phyloP scores from a whole-genome alignment of 1,284 basidiomycete genomes.

The Cystobasidium slooffiae region DNA sequence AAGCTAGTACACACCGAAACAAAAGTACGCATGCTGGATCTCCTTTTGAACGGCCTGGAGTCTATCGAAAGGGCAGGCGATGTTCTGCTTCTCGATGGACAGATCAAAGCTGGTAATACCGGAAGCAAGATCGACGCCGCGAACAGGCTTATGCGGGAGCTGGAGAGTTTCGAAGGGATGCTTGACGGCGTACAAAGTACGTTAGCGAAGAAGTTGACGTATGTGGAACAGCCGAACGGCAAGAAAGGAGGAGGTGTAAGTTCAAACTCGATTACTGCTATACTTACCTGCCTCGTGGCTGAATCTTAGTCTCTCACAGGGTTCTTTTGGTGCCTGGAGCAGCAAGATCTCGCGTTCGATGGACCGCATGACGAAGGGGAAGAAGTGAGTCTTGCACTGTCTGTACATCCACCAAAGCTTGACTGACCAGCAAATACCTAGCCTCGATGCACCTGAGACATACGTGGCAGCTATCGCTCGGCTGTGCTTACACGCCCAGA shows the following conservation, averaged over 20 bases:
- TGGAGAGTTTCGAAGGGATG: constrained; percentile 78
- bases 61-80: constrained; percentile 62
- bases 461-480: constrained; percentile 80
- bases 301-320: constrained; percentile 47
- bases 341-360: constrained; percentile 79
- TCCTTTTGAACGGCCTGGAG: constrained; percentile 74
- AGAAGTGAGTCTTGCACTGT: constrained; percentile 68
- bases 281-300: neutral
- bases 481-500: constrained; percentile 74
- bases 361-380: constrained; percentile 87
- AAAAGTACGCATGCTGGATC: constrained; percentile 81
- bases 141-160: constrained; percentile 61
- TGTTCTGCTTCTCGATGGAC: constrained; percentile 39
- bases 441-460: constrained; percentile 80
- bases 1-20: constrained; percentile 79
- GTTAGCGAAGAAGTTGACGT: constrained; percentile 83
- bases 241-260: constrained; percentile 75
- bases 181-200: constrained; percentile 68
- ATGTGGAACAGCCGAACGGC: constrained; percentile 65
- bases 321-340: constrained; percentile 66
- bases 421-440: constrained; percentile 56
- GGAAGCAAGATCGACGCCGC: constrained; percentile 53
- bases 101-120: constrained; percentile 33
- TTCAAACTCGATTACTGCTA: constrained; percentile 45
- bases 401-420: neutral